Base-by-base conservation (phyloP, 495 filamentous ascomycete genomes). In the Mycothermus thermophilus region DNA sequence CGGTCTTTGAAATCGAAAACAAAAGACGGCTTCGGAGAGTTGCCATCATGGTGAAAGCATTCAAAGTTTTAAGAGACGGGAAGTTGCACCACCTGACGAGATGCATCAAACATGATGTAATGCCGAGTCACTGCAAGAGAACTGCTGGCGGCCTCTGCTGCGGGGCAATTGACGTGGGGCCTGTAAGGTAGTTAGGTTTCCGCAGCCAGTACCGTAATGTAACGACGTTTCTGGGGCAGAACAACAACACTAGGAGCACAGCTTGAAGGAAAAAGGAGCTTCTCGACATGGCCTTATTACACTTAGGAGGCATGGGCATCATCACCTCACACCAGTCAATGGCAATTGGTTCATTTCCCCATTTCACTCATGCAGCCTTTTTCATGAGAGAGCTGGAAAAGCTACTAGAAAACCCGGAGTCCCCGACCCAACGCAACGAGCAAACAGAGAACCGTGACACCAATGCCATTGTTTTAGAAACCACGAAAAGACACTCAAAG, bases 391-490 rank as follows among this genome's bases (percentile, higher is more conserved):
- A 53, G 46, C 50, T 55, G 55, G 48, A 52, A 59, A 65, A 58
- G 47, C 56, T 57, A 51, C 37, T 29, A 38, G 33, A 35, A 42
- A 43, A 47, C 53, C 57, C 60, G 44, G 41, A 50, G 45, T 35
- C 45, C 60, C 61, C 55, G 47, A 58, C 50, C 59, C 54, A 53
- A 57, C 55, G n/a, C n/a, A n/a, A n/a, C n/a, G 40, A 58, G 52
- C 63, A 52, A 51, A 50, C 52, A 59, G 59, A 62, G 60, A 55
- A 50, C 67, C 63, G 51, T 42, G 57, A 67, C 63, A 66, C 59
- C 61, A 63, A 69, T 65, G 66, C 61, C 71, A 72, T 54, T 63
- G 51, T 47, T n/a, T n/a, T n/a, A n/a, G 54, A 48, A 43, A 42
- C 31, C 40, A 35, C 17, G 57, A 52, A 67, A 67, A 72, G 64